Evolutionary conservation across 163 green algal species (phyloP).

Genomic region (Scenedesmus sp.): DNA sequence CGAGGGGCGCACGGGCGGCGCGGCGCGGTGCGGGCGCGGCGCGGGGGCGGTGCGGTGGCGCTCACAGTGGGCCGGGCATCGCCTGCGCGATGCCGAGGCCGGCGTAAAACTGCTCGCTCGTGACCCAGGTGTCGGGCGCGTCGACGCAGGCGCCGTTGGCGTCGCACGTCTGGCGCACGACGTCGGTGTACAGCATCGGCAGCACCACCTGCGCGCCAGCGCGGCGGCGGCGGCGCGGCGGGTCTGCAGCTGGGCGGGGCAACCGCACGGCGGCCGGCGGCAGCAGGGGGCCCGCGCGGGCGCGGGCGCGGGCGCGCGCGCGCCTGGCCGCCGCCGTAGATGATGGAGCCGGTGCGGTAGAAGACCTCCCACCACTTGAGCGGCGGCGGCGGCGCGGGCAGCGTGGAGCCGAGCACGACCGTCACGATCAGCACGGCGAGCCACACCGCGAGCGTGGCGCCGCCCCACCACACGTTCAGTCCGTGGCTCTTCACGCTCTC

Average conservation of each 20-base stretch:
- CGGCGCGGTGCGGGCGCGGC: too few species aligned
- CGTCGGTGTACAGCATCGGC: slow-evolving; percentile 86
- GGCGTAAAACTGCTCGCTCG: slow-evolving; percentile 79
- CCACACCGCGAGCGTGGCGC: slow-evolving; percentile 76
- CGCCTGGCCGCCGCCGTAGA: slow-evolving; percentile 95
- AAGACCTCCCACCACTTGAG: slow-evolving; percentile 80
- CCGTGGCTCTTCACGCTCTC: slow-evolving; percentile 65
- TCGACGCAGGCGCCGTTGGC: slow-evolving; percentile 43
- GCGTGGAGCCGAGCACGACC: slow-evolving; percentile 52
- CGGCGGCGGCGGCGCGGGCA: background rate
- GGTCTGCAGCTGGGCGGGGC: background rate
- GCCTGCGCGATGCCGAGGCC: slow-evolving; percentile 68
- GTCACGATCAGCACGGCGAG: slow-evolving; percentile 66
- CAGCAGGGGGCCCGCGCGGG: too few species aligned
- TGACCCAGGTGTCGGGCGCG: slow-evolving; percentile 80
- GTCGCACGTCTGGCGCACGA: slow-evolving; percentile 65
- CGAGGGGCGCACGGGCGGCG: too few species aligned
- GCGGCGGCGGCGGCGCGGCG: background rate
- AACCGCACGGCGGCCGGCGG: background rate
- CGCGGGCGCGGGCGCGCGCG: too few species aligned
- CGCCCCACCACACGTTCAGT: slow-evolving; percentile 65
- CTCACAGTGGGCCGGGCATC: too few species aligned
- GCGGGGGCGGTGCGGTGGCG: too few species aligned
- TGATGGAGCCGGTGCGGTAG: slow-evolving; percentile 90
- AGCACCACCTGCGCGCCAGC: slow-evolving; percentile 83